A percentile compares a stretch with the other conserved stretches of the same genome.
Evolutionary conservation across 2,329 filamentous ascomycete species (phyloP).

Genomic region (Hypoxylon sp.): DNA sequence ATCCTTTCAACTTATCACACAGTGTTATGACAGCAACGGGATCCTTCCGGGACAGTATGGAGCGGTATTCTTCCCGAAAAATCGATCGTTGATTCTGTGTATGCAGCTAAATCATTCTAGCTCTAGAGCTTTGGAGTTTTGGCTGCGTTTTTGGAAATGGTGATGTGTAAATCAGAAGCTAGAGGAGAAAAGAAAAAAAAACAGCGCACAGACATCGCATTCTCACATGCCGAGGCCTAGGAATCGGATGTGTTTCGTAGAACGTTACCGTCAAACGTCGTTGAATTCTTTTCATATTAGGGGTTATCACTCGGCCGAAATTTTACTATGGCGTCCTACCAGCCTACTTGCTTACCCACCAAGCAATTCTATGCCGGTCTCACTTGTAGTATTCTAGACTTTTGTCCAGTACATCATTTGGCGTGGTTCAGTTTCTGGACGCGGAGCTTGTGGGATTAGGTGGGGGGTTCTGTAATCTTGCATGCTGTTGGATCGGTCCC

Average conservation of each 20-base stretch:
- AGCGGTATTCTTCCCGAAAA: conserved; percentile 12
- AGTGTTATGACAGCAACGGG: conserved; percentile 7
- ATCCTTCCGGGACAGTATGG: conserved; percentile 3
- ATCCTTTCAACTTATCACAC: neutral
- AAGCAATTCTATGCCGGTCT: neutral
- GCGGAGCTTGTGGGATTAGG: conserved; percentile 10
- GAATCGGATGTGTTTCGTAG: conserved; percentile 24
- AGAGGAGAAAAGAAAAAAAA: neutral
- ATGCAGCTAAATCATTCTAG: conserved; percentile 18
- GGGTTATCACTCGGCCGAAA: too few species aligned
- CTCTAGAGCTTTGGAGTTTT: too few species aligned
- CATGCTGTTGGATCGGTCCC: conserved; percentile 14
- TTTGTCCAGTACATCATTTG: neutral
- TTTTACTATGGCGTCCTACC: too few species aligned
- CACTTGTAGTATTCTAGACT: conserved; percentile 1
- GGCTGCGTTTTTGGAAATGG: too few species aligned
- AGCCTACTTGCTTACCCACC: neutral
- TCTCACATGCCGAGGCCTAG: conserved; percentile 28
- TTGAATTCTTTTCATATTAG: too few species aligned
- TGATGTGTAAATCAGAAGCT: too few species aligned
- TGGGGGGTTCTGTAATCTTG: conserved; percentile 17
- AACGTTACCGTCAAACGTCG: too few species aligned
- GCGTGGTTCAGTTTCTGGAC: conserved; percentile 21
- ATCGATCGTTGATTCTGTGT: conserved; percentile 16
- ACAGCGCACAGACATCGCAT: conserved; percentile 24